Evolutionary conservation across 1,284 basidiomycete genomes (phyloP).

Genomic region (Leccinum discolor): DNA sequence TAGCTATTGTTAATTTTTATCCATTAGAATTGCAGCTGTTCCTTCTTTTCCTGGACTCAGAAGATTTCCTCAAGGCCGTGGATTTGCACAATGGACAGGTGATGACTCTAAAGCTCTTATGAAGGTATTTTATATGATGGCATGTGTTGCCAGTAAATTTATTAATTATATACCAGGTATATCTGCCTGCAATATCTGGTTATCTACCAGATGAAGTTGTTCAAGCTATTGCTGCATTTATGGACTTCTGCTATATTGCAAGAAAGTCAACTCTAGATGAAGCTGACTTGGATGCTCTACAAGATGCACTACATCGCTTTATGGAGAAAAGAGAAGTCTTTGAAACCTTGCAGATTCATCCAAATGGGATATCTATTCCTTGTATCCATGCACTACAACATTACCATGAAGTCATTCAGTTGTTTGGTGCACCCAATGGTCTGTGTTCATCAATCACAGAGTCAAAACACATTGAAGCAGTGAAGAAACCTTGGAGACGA

Average conservation of each 20-base stretch:
- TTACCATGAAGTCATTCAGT: neutral
- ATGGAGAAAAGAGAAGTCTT: neutral
- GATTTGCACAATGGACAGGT: neutral
- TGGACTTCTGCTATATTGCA: conserved; percentile 6
- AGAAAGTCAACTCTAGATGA: neutral
- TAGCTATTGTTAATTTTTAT: neutral
- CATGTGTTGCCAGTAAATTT: neutral
- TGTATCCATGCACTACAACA: neutral
- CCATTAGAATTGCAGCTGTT: neutral
- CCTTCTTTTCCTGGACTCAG: too few relatives aligned
- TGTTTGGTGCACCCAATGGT: neutral
- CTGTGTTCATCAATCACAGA: neutral
- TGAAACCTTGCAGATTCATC: neutral
- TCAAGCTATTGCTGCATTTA: conserved; percentile 1
- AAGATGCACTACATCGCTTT: neutral
- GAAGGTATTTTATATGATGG: neutral
- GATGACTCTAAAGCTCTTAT: neutral
- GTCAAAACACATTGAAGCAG: neutral
- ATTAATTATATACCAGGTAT: neutral
- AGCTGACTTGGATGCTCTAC: neutral
- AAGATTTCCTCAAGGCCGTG: neutral
- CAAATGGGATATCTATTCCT: neutral
- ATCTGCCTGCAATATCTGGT: neutral
- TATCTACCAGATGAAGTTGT: neutral
- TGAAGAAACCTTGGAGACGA: neutral